Evolutionary conservation across 129 eudicot species (phyloP).

Genomic region (Arctium lappa): DNA sequence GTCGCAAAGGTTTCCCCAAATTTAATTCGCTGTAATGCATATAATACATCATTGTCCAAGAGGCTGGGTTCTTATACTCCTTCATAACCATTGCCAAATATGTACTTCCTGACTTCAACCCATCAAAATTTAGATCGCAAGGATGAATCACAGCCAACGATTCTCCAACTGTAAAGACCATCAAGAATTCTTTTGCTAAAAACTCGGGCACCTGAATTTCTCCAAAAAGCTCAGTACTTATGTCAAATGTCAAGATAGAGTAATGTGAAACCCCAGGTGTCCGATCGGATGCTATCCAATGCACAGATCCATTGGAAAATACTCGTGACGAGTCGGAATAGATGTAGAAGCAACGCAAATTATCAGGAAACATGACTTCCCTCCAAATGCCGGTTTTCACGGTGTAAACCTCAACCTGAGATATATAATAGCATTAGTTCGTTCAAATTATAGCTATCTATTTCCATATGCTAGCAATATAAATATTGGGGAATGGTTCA

Average conservation of each 20-base stretch:
- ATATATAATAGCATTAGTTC: too few species aligned
- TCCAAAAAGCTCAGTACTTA: not conserved
- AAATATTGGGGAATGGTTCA: not conserved
- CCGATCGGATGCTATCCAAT: not conserved
- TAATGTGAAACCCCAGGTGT: not conserved
- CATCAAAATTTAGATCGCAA: too few species aligned
- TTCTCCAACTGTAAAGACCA: not conserved
- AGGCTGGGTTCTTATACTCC: not conserved
- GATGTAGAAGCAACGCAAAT: not conserved
- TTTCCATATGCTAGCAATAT: not conserved
- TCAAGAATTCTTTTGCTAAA: not conserved
- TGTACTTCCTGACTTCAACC: not conserved
- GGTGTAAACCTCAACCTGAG: not conserved
- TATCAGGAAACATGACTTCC: not conserved
- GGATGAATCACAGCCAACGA: not conserved
- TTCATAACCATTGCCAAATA: not conserved
- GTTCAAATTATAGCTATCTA: not conserved
- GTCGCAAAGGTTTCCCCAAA: too few species aligned
- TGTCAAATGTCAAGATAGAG: not conserved
- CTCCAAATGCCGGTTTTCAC: not conserved
- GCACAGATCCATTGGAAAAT: not conserved
- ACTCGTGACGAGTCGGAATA: not conserved
- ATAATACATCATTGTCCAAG: not conserved
- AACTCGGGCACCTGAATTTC: not conserved
- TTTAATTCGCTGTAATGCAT: too few species aligned